Evolutionary conservation across 768 basidiomycete species (phyloP).

Genomic region (Suillus decipiens): DNA sequence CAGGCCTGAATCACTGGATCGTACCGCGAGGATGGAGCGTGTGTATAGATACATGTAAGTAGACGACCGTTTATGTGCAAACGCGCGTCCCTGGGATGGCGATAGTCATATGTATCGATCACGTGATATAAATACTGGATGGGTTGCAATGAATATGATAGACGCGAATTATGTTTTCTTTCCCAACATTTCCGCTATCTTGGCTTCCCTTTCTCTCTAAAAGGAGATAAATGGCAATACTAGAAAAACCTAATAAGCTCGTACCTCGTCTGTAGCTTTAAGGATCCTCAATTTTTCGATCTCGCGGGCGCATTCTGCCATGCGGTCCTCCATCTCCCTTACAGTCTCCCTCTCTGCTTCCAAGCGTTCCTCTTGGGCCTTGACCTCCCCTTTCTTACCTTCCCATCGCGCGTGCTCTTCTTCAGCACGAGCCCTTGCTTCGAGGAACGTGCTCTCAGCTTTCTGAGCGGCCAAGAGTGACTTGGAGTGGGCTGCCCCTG

Average conservation of each 20-base stretch:
- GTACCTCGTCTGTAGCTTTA: constrained; percentile 67
- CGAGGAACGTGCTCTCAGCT: constrained; percentile 59
- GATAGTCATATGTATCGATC: too few relatives aligned
- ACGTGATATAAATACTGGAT: too few relatives aligned
- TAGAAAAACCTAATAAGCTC: constrained; percentile 5
- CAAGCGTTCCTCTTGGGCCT: constrained; percentile 47
- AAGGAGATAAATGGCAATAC: not conserved
- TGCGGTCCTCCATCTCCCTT: constrained; percentile 55
- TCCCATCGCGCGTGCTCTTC: constrained; percentile 54
- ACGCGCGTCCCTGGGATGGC: not conserved
- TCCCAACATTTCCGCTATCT: constrained; percentile 40
- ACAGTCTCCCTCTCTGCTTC: constrained; percentile 55
- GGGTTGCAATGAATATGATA: not conserved
- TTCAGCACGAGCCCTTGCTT: constrained; percentile 60
- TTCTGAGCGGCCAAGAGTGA: constrained; percentile 61
- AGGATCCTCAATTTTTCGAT: constrained; percentile 65
- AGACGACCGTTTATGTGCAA: not conserved
- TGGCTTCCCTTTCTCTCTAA: constrained; percentile 57
- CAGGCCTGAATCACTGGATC: too few relatives aligned
- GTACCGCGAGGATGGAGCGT: too few relatives aligned
- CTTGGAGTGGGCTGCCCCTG: constrained; percentile 53
- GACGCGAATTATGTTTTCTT: constrained; percentile 1
- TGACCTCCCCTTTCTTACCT: constrained; percentile 48
- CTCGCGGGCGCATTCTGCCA: constrained; percentile 73
- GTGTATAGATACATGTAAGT: too few relatives aligned